Base-by-base conservation (phyloP, 257 asterid species). In the Knoxia roxburghii region DNA sequence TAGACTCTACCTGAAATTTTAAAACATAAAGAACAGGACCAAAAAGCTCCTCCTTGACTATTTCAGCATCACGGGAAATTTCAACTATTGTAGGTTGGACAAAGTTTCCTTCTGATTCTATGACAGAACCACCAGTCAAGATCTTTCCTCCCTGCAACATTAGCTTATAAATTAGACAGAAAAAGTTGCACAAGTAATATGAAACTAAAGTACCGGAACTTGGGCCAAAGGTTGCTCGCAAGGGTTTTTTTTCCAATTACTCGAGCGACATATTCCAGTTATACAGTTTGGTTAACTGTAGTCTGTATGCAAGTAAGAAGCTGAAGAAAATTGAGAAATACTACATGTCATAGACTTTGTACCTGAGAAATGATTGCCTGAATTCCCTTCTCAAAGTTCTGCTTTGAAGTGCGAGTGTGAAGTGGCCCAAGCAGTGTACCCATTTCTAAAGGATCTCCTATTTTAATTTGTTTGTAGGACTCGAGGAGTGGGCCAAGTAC, bases 11-110 rank as follows among this genome's bases (percentile, higher is more conserved):
- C 96, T 90, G 85, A 82, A 94, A 94, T 65, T 88, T 94, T 93
- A 94, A 87, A 18, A 87, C 96, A 72, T 90, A 89, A 20, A 94
- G 96, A 80, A 94, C 96, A n/a, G 99, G 99, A 67, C 82, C 99
- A 78, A 94, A 94, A 77, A 94, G 71, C 79, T 90, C 97, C 82
- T 90, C 93, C 88, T 87, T 90, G 23, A 94, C 99, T 51, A 94
- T 83, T 51, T 82, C 84, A 32, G 95, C 87, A 61, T 55, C 70
- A 21, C 93, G 58, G 64, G 93, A 80, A 64, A 94, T 88, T 73
- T 94, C 96, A 46, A 90, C 96, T 51, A 90, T 87, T 51, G 99
- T 94, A 58, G 99, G 96, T 74, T 85, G 95, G 81, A 90, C 99
- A 72, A 82, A 90, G 68, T 90, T 90, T 35, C 97, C 99, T 75